phyloP scores from a whole-genome alignment of 2,329 filamentous ascomycete genomes.

The Magnaporthales sp. region DNA sequence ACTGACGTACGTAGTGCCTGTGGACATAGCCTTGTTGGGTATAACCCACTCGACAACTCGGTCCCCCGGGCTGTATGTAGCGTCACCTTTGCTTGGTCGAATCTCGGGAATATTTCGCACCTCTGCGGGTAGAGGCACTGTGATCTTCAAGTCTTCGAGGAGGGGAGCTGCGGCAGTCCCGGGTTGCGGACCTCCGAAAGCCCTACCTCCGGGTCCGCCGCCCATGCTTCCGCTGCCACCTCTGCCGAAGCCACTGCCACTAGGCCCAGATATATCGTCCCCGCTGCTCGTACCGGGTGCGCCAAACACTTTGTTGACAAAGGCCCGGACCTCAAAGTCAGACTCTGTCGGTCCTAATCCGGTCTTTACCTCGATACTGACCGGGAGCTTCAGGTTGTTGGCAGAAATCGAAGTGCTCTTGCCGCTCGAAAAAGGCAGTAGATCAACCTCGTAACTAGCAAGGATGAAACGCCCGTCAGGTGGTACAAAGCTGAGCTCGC shows the following conservation, averaged over 20 bases:
- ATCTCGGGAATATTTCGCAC: constrained; percentile 81
- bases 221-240: constrained; percentile 4
- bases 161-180: constrained; percentile 50
- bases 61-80: constrained; percentile 68
- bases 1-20: constrained; percentile 58
- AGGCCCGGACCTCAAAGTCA: constrained; percentile 82
- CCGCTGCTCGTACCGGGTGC: neutral
- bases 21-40: constrained; percentile 49
- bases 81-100: constrained; percentile 73
- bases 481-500: constrained; percentile 90
- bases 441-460: constrained; percentile 87
- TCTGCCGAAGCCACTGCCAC: neutral
- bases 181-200: constrained; percentile 36
- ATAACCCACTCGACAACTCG: constrained; percentile 75
- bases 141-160: constrained; percentile 70
- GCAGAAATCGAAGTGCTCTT: constrained; percentile 44
- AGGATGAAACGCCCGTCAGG: constrained; percentile 91
- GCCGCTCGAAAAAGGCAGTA: constrained; percentile 62
- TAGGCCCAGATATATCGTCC: neutral
- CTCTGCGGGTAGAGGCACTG: constrained; percentile 67
- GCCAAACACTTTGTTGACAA: constrained; percentile 56
- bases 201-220: constrained; percentile 13
- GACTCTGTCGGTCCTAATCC: constrained; percentile 64
- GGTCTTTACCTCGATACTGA: constrained; percentile 73
- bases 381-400: constrained; percentile 65